phyloP scores from a whole-genome alignment of 257 asterid species.

The Fraxinus pennsylvanica region DNA sequence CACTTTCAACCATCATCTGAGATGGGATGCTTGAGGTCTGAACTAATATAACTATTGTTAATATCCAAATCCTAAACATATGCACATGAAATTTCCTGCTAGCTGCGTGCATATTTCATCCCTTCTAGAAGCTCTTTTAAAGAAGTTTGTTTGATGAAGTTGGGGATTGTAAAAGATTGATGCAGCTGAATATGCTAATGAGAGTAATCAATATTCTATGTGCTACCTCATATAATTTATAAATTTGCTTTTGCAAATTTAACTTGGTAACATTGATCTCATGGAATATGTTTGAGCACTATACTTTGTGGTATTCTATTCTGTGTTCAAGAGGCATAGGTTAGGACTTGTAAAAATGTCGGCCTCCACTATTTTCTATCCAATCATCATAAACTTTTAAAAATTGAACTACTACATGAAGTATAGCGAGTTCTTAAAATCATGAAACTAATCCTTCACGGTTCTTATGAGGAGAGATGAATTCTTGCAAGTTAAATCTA shows the following conservation, averaged over 20 bases:
- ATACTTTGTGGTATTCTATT: background rate
- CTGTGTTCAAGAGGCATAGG: background rate
- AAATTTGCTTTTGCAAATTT: slow-evolving; percentile 5
- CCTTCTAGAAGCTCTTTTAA: background rate
- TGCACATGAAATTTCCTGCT: background rate
- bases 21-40: background rate
- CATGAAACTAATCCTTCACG: background rate
- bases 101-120: background rate
- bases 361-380: background rate
- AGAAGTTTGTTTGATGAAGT: background rate
- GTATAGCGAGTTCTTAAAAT: background rate
- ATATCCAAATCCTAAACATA: background rate
- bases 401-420: background rate
- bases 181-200: background rate
- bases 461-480: background rate
- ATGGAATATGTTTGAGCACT: slow-evolving; percentile 12
- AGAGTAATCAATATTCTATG: background rate
- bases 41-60: background rate
- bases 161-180: slow-evolving; percentile 14
- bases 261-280: background rate
- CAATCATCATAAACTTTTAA: background rate
- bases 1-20: background rate
- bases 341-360: background rate
- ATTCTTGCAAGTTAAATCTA: background rate
- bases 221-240: background rate